Percentiles rank a stretch among this genome's conserved stretches.
phyloP scores from a whole-genome alignment of 2,329 filamentous ascomycete genomes.

The Arthrinium puccinioides region DNA sequence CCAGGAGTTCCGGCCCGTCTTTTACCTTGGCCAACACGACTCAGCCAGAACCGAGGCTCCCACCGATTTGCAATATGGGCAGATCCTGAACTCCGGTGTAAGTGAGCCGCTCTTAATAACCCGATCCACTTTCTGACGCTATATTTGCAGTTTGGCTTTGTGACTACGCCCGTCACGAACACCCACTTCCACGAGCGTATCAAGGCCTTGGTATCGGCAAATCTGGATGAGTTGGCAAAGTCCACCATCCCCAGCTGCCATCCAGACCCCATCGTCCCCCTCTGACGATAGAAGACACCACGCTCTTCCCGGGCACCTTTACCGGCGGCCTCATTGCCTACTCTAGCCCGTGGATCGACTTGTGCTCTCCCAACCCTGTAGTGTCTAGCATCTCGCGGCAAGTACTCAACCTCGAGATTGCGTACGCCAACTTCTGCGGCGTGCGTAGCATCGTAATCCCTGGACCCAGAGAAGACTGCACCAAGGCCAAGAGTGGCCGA shows the following conservation, averaged over 20 bases:
- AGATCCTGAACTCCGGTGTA: constrained; percentile 64
- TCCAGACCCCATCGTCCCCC: constrained; percentile 54
- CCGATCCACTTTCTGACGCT: neutral
- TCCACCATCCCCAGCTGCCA: constrained; percentile 37
- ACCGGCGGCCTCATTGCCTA: constrained; percentile 71
- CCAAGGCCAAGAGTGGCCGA: constrained; percentile 39
- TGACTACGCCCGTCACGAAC: constrained; percentile 74
- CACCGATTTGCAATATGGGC: constrained; percentile 55
- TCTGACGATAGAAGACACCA: constrained; percentile 73
- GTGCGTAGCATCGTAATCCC: constrained; percentile 75
- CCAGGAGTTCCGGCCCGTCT: constrained; percentile 44
- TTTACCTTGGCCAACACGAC: constrained; percentile 72
- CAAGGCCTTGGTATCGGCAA: constrained; percentile 50
- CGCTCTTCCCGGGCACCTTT: constrained; percentile 58
- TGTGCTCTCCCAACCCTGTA: constrained; percentile 74
- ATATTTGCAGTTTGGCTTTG: constrained; percentile 61
- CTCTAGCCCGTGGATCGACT: constrained; percentile 87
- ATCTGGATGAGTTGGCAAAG: constrained; percentile 40
- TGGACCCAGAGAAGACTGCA: constrained; percentile 62
- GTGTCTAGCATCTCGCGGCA: constrained; percentile 84
- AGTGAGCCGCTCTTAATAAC: constrained; percentile 23
- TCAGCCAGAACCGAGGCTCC: constrained; percentile 53
- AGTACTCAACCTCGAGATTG: constrained; percentile 82
- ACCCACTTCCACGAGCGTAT: constrained; percentile 63
- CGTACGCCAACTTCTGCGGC: constrained; percentile 94